Evolutionary conservation across 768 basidiomycete species (phyloP), one percentile per base, ranked within the genome.

Genomic region (Hemileccinum rubropunctum): DNA sequence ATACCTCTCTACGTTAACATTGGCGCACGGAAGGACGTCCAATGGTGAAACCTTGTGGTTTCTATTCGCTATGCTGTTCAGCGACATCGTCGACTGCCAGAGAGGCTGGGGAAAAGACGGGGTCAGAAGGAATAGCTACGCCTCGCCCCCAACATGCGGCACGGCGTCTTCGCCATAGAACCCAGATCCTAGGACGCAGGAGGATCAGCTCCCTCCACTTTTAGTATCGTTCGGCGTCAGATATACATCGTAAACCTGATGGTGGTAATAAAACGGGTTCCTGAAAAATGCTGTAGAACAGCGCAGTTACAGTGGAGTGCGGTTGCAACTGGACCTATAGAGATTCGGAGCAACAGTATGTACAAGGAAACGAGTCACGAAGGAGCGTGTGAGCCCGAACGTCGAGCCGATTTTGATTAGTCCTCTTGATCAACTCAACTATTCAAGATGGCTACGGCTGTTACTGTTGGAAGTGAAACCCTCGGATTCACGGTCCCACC

Each of bases 401-500:
- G 37, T 38, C 6, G 23, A 36, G 17, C 13, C 33, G 3, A 17
- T 35, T 35, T 47, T 18, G 36, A 21, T 30, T 30, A 5, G 10
- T 4, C 26, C 26, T 41, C 4, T 23, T 23, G 23, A 23, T 23
- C 23, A 23, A 3, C 40, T n/a, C n/a, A 11, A 14, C 13, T 4
- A 14, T 17, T 43, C 20, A 46, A 11, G 18, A 64, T 60, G 52
- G 32, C 35, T 1, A 35, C 33, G 8, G 37, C 56, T 6, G 27
- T 52, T 18, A 30, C 47, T 13, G 17, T 48, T 37, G 62, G 50
- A 43, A 45, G 23, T 32, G 51, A 51, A 33, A 54, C 68, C 3
- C 54, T 77, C 20, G 86, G 86, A 4, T 62, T 67, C 21, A 55
- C 85, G 4, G 75, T 88, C 2, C 86, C 86, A 15, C 79, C 84